Conservation (phyloP, 106 monocot species). For the Dendrobium huoshanense region DNA sequence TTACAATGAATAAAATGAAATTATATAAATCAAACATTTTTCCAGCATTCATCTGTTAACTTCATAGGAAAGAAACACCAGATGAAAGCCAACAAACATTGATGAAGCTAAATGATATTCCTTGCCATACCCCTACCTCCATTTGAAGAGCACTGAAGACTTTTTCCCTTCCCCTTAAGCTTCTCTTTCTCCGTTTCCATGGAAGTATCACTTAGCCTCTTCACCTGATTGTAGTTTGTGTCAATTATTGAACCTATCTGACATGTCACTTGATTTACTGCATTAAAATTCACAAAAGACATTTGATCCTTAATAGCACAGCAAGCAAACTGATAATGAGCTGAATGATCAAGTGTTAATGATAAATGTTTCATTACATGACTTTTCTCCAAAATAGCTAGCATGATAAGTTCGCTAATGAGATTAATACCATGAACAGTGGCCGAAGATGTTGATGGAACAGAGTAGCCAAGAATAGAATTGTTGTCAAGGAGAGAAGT, state of each 20-base stretch:
- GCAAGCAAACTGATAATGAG: not conserved
- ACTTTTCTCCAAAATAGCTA: not conserved
- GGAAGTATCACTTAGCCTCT: not conserved
- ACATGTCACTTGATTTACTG: not conserved
- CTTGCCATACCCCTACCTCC: not conserved
- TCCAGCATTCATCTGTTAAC: not conserved
- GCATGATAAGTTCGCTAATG: not conserved
- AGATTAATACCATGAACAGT: not conserved
- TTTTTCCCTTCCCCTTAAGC: not conserved
- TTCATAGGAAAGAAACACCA: not conserved
- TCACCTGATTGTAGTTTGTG: not conserved
- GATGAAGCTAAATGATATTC: not conserved
- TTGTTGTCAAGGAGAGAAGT: not conserved
- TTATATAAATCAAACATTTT: not conserved
- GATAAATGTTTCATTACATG: not conserved
- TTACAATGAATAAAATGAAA: not conserved
- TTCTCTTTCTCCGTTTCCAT: not conserved
- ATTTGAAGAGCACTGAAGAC: not conserved
- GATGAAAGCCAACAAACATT: not conserved
- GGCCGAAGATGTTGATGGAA: not conserved
- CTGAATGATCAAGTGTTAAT: not conserved
- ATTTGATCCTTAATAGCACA: not conserved
- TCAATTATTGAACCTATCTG: not conserved
- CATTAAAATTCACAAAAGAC: not conserved
- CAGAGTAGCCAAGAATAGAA: not conserved